Evolutionary conservation across 306 rosid species (phyloP).

Genomic region (Castanea crenata): DNA sequence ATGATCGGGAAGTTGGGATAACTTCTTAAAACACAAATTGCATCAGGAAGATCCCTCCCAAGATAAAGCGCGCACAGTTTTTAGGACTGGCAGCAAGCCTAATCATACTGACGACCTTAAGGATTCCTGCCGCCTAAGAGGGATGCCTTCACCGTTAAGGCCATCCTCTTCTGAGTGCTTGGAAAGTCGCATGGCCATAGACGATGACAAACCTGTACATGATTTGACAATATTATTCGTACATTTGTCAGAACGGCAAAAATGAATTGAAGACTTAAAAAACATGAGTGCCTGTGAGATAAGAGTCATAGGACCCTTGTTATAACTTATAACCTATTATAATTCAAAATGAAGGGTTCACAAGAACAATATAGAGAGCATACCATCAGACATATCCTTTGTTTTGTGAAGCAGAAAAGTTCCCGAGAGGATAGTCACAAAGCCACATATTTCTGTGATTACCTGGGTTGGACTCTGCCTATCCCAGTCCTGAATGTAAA

Average conservation of each 20-base stretch:
- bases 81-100: constrained; percentile 24
- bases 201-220: constrained; percentile 45
- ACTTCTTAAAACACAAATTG: constrained; percentile 33
- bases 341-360: background rate
- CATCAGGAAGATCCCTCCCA: constrained; percentile 43
- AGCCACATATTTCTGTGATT: constrained; percentile 94
- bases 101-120: constrained; percentile 54
- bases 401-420: constrained; percentile 99
- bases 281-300: background rate
- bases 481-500: constrained; percentile 92
- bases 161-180: constrained; percentile 86
- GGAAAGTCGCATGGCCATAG: constrained; percentile 47
- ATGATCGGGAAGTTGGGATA: constrained; percentile 23
- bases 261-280: background rate
- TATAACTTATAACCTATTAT: background rate
- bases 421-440: constrained; percentile 98
- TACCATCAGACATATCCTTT: constrained; percentile 96
- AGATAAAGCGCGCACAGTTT: constrained; percentile 13
- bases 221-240: constrained; percentile 5
- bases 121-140: constrained; percentile 88
- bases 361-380: constrained; percentile 14
- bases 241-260: constrained; percentile 4
- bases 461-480: constrained; percentile 99
- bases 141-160: constrained; percentile 72
- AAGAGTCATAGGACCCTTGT: background rate